Evolutionary conservation across 1,139 yeast species (phyloP).

Genomic region (Nakaseomyces delphensis): DNA sequence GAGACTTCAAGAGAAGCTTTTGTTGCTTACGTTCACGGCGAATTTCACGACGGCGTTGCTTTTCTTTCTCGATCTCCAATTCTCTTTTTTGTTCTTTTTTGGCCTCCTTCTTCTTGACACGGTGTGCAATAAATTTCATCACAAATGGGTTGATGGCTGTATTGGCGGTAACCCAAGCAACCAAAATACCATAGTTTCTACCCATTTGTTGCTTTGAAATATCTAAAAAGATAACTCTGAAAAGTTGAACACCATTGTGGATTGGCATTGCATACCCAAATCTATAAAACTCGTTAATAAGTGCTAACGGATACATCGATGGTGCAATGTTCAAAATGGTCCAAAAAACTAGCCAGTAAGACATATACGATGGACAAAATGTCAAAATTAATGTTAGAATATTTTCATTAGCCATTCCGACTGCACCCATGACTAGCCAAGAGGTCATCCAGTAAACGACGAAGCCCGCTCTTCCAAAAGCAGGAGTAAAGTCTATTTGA

Average conservation of each 20-base stretch:
- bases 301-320: slow-evolving; percentile 46
- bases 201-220: slow-evolving; percentile 51
- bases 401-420: slow-evolving; percentile 58
- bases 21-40: slow-evolving; percentile 2
- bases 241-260: slow-evolving; percentile 48
- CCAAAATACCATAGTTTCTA: slow-evolving; percentile 47
- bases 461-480: slow-evolving; percentile 57
- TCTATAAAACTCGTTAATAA: slow-evolving; percentile 46
- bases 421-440: slow-evolving; percentile 50
- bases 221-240: slow-evolving; percentile 49
- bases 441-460: slow-evolving; percentile 56
- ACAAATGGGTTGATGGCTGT: slow-evolving; percentile 40
- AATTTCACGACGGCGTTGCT: slow-evolving; percentile 2
- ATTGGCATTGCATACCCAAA: slow-evolving; percentile 63
- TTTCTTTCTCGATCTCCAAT: background rate
- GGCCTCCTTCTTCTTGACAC: background rate
- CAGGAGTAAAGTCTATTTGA: slow-evolving; percentile 42
- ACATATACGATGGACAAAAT: slow-evolving; percentile 42
- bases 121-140: slow-evolving; percentile 32
- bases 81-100: slow-evolving; percentile 1
- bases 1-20: background rate
- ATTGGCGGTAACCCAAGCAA: slow-evolving; percentile 50
- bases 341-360: slow-evolving; percentile 52
- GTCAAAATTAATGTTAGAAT: slow-evolving; percentile 41
- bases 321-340: slow-evolving; percentile 53